These are phyloP conservation scores for Hemerocallis citrina DNA, from an alignment of 106 monocot genomes.

Conservation along the genomic window DNA sequence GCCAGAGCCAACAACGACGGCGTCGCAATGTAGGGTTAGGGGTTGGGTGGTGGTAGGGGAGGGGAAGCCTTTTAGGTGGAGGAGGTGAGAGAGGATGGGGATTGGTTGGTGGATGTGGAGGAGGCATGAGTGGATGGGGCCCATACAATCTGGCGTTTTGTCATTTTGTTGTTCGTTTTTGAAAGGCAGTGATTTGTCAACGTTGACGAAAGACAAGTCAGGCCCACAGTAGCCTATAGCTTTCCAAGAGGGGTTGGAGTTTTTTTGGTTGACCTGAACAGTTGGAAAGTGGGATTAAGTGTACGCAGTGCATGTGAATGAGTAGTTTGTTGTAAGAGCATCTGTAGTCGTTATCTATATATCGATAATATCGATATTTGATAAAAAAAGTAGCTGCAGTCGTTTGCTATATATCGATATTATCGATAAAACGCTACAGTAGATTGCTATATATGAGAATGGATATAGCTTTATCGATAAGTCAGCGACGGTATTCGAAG, in stretches of 20 bases:
- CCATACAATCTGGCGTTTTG: not conserved
- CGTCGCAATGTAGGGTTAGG: slow-evolving; percentile 29
- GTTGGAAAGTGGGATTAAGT: not conserved
- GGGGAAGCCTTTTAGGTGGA: slow-evolving; percentile 10
- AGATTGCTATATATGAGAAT: no score
- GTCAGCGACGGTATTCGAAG: no score
- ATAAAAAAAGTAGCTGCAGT: no score
- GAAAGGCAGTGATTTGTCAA: no score
- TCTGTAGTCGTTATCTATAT: no score
- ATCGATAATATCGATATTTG: no score
- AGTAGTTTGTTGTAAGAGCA: no score
- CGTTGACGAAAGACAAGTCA: slow-evolving; percentile 12
- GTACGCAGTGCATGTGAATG: not conserved
- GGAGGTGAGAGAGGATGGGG: not conserved
- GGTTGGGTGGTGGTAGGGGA: not conserved
- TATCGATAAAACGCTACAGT: no score
- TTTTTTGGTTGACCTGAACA: slow-evolving; percentile 22
- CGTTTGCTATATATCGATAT: no score
- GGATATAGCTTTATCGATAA: no score
- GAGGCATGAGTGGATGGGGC: slow-evolving; percentile 14
- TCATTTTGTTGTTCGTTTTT: not conserved
- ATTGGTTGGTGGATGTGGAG: slow-evolving; percentile 11
- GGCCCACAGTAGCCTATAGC: slow-evolving; percentile 42
- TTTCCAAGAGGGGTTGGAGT: slow-evolving; percentile 28
- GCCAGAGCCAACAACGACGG: slow-evolving; percentile 34